Percentiles rank a stretch among this genome's conserved stretches.
Evolutionary conservation across 768 basidiomycete species (phyloP).

Genomic region (Neoboletus magnificus): DNA sequence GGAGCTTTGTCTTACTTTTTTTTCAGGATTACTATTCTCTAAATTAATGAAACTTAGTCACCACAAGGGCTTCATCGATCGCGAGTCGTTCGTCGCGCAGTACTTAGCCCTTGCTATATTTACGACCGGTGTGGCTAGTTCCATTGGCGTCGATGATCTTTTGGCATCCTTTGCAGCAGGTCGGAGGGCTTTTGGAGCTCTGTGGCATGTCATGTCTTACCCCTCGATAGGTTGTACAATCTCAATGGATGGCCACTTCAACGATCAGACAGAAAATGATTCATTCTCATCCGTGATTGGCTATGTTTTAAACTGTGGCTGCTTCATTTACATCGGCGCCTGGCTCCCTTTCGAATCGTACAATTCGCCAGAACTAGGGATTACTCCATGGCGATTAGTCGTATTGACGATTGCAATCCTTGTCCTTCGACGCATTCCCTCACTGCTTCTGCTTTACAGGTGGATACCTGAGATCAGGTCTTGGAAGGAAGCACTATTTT

Average conservation of each 20-base stretch:
- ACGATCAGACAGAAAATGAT: slow-evolving; percentile 76
- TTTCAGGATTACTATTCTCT: slow-evolving; percentile 63
- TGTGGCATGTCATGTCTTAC: neutral
- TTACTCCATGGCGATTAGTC: slow-evolving; percentile 68
- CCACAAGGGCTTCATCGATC: slow-evolving; percentile 60
- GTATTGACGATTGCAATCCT: slow-evolving; percentile 67
- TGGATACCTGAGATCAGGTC: slow-evolving; percentile 85
- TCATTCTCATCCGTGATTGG: slow-evolving; percentile 90
- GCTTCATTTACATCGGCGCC: slow-evolving; percentile 85
- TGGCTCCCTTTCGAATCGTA: slow-evolving; percentile 72
- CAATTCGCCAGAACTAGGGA: slow-evolving; percentile 52
- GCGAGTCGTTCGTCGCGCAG: slow-evolving; percentile 86
- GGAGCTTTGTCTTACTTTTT: neutral
- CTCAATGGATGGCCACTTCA: slow-evolving; percentile 88
- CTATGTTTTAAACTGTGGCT: slow-evolving; percentile 75
- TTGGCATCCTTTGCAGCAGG: slow-evolving; percentile 86
- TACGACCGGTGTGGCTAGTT: slow-evolving; percentile 73
- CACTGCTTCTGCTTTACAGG: slow-evolving; percentile 69
- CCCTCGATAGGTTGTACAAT: slow-evolving; percentile 71
- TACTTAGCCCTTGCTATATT: slow-evolving; percentile 72
- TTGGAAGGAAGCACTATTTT: slow-evolving; percentile 86
- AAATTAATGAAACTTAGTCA: slow-evolving; percentile 72
- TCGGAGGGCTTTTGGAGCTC: slow-evolving; percentile 22
- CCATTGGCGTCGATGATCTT: slow-evolving; percentile 84
- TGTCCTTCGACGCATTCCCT: slow-evolving; percentile 75